Evolutionary conservation across 2,329 filamentous ascomycete genomes (phyloP), one percentile per base, ranked within the genome.

Genomic region (Talaromyces verruculosus): DNA sequence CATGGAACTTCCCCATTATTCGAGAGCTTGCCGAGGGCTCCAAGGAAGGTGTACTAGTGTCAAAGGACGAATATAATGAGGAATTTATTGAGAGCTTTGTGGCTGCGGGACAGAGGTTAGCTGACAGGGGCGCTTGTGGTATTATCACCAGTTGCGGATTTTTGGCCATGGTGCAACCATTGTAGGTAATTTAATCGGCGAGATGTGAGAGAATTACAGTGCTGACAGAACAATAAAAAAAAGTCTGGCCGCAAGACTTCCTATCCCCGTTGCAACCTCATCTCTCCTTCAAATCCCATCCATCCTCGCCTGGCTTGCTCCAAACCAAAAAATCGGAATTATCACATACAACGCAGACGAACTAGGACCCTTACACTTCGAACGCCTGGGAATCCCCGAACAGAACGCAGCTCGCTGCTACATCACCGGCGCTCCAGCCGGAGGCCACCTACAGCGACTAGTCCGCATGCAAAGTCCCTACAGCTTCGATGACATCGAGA

Each of bases 141-240:
- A 74, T 79, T 57, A 75, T 79, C 39, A 79, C 78, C 1, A 79
- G 77, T 69, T 80, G 78, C 61, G 78, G 78, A 1, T 80, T 80
- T 62, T 69, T 79, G 5, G 77, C 77, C 19, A 73, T 78, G 71
- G 75, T 75, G 0, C 77, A 79, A 59, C 68, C 69, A 5, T 68
- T 69, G 76, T 77, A 67, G 61, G 68, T 67, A 4, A 25, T 25
- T 25, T 25, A 25, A 25, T 25, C 25, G 25, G 25, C 25, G 25
- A 4, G 25, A 25, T 25, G 25, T 25, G 25, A 25, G 25, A 25
- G 25, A 25, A 3, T 25, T 25, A 25, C 17, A 41, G n/a, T 7
- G 35, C 11, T 8, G 11, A 62, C n/a, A 33, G 39, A n/a, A 25
- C 25, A 25, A 25, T 25, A 74, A 51, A 49, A 35, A 35, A 64